phyloP scores from a whole-genome alignment of 768 basidiomycete genomes.

The Tubosaeta sp. region DNA sequence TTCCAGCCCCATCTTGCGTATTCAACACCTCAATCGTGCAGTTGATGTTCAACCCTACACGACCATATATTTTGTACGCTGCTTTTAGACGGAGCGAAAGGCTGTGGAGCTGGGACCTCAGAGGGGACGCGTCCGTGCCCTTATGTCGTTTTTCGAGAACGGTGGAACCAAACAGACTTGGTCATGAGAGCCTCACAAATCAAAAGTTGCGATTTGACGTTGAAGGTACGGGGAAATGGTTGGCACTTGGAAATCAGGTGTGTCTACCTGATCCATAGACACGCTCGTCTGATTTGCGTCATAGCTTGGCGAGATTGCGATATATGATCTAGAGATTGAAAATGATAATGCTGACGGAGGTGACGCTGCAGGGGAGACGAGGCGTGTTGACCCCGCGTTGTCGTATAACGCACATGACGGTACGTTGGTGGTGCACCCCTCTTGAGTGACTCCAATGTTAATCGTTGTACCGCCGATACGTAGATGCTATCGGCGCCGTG shows the following conservation, averaged over 20 bases:
- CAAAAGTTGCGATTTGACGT: constrained; percentile 79
- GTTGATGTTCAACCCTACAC: constrained; percentile 74
- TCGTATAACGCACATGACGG: constrained; percentile 56
- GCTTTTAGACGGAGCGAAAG: constrained; percentile 59
- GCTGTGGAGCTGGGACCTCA: constrained; percentile 78
- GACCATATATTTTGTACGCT: constrained; percentile 72
- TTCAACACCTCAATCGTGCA: constrained; percentile 20
- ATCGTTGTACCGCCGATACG: background rate
- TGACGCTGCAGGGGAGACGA: constrained; percentile 2
- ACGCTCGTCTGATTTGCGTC: background rate
- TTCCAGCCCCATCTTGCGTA: background rate
- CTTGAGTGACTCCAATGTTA: background rate
- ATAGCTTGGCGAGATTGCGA: constrained; percentile 54
- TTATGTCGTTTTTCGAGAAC: constrained; percentile 32
- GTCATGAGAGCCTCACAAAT: constrained; percentile 45
- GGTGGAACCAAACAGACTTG: background rate
- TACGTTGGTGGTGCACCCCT: constrained; percentile 23
- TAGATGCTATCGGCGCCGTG: constrained; percentile 73
- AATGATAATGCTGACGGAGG: background rate
- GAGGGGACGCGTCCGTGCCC: constrained; percentile 47
- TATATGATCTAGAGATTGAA: constrained; percentile 50
- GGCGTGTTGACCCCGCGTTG: constrained; percentile 27
- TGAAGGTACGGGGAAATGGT: constrained; percentile 58
- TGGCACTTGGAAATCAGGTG: constrained; percentile 69
- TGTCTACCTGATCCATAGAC: constrained; percentile 10